Conservation (phyloP, 768 basidiomycete species). For the Tephrocybe rancida region DNA sequence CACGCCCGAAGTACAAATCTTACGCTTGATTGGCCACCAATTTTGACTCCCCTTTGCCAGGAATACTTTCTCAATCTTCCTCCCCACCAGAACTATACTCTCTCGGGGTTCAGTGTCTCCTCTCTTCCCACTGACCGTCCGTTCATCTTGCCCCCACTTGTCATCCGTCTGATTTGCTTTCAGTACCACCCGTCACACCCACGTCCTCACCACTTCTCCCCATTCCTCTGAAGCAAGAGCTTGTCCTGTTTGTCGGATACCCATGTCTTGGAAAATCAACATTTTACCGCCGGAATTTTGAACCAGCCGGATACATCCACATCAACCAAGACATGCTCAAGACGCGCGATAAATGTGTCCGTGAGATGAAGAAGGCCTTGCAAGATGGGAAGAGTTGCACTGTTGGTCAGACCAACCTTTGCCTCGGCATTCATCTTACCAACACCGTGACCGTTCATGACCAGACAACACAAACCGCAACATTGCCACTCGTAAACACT, state of each 20-base stretch:
- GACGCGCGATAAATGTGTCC: slow-evolving; percentile 76
- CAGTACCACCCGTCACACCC: slow-evolving; percentile 55
- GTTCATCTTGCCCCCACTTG: slow-evolving; percentile 6
- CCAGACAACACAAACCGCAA: slow-evolving; percentile 96
- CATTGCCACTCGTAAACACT: slow-evolving; percentile 63
- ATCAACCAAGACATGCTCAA: slow-evolving; percentile 87
- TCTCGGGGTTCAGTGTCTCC: slow-evolving; percentile 73
- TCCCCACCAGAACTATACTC: slow-evolving; percentile 41
- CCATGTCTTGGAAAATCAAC: slow-evolving; percentile 78
- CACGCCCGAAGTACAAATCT: slow-evolving; percentile 81
- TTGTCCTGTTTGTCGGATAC: slow-evolving; percentile 54
- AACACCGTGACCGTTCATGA: neutral
- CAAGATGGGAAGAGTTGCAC: slow-evolving; percentile 66
- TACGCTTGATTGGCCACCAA: neutral
- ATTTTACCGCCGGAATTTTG: slow-evolving; percentile 75
- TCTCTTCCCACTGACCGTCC: slow-evolving; percentile 37
- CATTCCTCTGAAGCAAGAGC: slow-evolving; percentile 35
- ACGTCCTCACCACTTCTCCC: slow-evolving; percentile 54
- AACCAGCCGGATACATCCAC: slow-evolving; percentile 68
- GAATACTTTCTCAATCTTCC: slow-evolving; percentile 74
- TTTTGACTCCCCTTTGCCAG: slow-evolving; percentile 37
- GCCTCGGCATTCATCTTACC: neutral
- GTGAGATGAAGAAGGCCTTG: slow-evolving; percentile 58
- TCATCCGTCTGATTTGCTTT: slow-evolving; percentile 1
- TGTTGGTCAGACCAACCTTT: slow-evolving; percentile 54